Conservation (phyloP, 164 flowering plant genomes). For the Liquidambar formosana region DNA sequence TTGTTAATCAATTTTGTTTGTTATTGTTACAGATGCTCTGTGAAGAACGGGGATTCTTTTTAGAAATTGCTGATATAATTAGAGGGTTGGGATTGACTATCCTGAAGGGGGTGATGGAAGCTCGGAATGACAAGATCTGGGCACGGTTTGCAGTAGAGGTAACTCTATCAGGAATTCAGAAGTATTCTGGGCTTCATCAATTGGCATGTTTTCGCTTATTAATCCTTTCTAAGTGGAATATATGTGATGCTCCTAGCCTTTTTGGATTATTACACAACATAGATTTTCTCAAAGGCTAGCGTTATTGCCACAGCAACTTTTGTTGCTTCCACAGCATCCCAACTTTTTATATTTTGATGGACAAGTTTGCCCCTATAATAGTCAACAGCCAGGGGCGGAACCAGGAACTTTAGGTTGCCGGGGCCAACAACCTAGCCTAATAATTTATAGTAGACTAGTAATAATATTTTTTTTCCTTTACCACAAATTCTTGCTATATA, state of each 20-base stretch:
- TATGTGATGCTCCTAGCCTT: background rate
- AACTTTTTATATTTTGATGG: too few species aligned
- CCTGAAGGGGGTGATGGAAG: conserved; percentile 84
- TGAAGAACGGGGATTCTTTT: conserved; percentile 77
- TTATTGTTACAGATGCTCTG: conserved; percentile 68
- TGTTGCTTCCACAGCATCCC: too few species aligned
- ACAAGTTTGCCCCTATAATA: too few species aligned
- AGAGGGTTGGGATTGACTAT: conserved; percentile 86
- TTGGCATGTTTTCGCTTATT: background rate
- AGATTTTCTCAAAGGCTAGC: too few species aligned
- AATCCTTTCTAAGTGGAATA: background rate
- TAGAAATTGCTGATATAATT: conserved; percentile 82
- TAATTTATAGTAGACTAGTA: too few species aligned
- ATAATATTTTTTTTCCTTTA: too few species aligned
- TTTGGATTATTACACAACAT: background rate
- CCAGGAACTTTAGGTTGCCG: too few species aligned
- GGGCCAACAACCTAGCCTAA: too few species aligned
- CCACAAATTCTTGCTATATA: too few species aligned
- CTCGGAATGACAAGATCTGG: conserved; percentile 74
- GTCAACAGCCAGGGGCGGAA: too few species aligned
- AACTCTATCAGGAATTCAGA: conserved; percentile 7
- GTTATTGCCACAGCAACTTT: too few species aligned
- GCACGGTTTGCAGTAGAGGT: conserved; percentile 92
- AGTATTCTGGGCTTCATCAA: background rate
- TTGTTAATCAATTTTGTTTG: background rate